Evolutionary conservation across 2,329 filamentous ascomycete genomes (phyloP), one percentile per base, ranked within the genome.

Genomic region (Cercospora berteroae): DNA sequence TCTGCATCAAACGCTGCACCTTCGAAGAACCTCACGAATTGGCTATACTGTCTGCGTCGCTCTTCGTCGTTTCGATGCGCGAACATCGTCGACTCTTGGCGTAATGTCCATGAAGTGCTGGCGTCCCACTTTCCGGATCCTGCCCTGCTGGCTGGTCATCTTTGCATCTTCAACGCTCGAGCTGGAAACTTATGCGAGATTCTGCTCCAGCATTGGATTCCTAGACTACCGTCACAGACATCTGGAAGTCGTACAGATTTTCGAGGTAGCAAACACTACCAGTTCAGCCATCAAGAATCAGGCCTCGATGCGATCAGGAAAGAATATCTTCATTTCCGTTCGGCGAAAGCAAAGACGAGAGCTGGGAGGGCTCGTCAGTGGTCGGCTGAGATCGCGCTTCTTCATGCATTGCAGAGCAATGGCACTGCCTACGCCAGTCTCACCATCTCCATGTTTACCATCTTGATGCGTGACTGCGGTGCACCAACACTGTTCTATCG

Each of bases 361-460:
- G 20, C 36, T 18, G 42, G 42, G 25, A 29, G 5, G 8, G n/a
- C 20, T 44, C 42, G 42, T 10, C 44, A 25, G 20, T 33, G 42
- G 60, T 50, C 60, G 42, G 12, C 39, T 31, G 42, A 50, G n/a
- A 50, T 61, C 18, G n/a, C 18, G 20, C 25, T 68, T 39, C 66
- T 68, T 16, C 44, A 61, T 59, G 60, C 63, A 13, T 18, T 68
- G 39, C 59, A 67, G 33, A 55, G 57, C 20, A 57, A 67, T 58
- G 57, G 61, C 13, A 20, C 63, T 16, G 20, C 50, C 12, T 44
- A 65, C 23, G 59, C 7, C 16, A 10, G 18, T 10, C 39, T 65
- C 13, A 18, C 58, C 12, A 33, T 16, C 13, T 16, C 27, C n/a
- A 36, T 65, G 16, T 68, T 65, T 31, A n/a, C 56, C 27, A 65